Evolutionary conservation across 352 stramenopile genomes (phyloP).

Genomic region (Phytophthora palmivora): DNA sequence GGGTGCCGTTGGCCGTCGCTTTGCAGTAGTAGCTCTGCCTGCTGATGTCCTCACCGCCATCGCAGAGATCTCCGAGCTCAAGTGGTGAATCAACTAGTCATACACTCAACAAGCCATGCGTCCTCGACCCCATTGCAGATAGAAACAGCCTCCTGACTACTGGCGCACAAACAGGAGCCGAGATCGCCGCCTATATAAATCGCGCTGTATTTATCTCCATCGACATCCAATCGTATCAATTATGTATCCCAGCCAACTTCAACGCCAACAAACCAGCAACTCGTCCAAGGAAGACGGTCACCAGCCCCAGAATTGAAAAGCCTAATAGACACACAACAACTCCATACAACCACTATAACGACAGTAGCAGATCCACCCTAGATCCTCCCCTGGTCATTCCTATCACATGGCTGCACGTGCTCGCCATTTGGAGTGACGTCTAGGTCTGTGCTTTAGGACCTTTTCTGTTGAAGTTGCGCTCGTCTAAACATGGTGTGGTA

Average conservation of each 20-base stretch:
- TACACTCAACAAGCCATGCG: neutral
- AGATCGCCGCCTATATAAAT: constrained; percentile 13
- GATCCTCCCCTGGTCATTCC: neutral
- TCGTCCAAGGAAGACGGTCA: constrained; percentile 10
- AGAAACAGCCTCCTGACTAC: constrained; percentile 4
- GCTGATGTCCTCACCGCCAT: constrained; percentile 24
- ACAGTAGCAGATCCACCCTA: neutral
- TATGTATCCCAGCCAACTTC: neutral
- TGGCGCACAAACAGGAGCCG: neutral
- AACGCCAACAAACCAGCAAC: neutral
- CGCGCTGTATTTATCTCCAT: constrained; percentile 7
- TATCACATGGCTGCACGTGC: neutral
- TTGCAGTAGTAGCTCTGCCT: constrained; percentile 35
- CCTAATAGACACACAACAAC: neutral
- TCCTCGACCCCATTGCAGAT: constrained; percentile 19
- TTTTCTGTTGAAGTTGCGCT: constrained; percentile 36
- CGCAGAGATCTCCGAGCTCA: constrained; percentile 26
- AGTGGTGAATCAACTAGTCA: constrained; percentile 20
- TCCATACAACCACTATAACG: neutral
- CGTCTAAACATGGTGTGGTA: constrained; percentile 35
- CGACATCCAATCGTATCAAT: neutral
- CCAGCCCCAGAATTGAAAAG: neutral
- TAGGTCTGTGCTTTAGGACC: neutral
- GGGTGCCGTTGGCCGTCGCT: constrained; percentile 47
- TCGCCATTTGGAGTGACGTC: constrained; percentile 3